Evolutionary conservation across 192 early-diverging fungal species (phyloP).

Genomic region (Borealophlyctis nickersoniae): DNA sequence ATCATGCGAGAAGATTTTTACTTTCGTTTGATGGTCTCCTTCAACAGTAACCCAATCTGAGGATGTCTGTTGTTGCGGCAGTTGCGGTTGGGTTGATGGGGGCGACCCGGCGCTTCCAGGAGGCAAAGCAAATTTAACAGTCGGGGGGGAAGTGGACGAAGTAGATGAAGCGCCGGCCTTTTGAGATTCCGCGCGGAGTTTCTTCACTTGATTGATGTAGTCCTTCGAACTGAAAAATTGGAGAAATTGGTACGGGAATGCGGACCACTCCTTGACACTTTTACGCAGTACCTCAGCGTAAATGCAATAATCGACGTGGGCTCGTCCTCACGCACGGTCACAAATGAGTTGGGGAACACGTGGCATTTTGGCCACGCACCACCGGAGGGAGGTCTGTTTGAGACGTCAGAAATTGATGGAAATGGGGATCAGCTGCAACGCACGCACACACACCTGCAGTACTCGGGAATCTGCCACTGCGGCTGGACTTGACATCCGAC

Average conservation of each 20-base stretch:
- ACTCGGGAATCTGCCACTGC: constrained; percentile 55
- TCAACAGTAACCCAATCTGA: constrained; percentile 10
- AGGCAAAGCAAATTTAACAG: background rate
- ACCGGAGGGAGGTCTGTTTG: constrained; percentile 1
- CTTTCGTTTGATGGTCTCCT: constrained; percentile 15
- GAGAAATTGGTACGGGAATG: too few species aligned
- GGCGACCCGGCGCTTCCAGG: background rate
- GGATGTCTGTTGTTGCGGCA: too few species aligned
- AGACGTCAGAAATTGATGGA: constrained; percentile 4
- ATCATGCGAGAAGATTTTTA: constrained; percentile 28
- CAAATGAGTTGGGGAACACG: constrained; percentile 32
- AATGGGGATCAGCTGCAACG: constrained; percentile 4
- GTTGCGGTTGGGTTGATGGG: background rate
- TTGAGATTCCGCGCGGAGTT: background rate
- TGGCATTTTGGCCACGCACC: constrained; percentile 9
- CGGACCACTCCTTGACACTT: too few species aligned
- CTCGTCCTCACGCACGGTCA: constrained; percentile 47
- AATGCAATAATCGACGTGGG: constrained; percentile 53
- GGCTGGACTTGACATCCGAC: constrained; percentile 19
- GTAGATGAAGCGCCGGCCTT: background rate
- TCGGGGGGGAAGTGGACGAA: background rate
- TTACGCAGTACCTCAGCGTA: constrained; percentile 22
- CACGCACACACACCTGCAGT: constrained; percentile 27
- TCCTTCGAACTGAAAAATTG: constrained; percentile 39
- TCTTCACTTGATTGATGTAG: constrained; percentile 21